phyloP scores from a whole-genome alignment of 495 filamentous ascomycete genomes.

The Cetradonia linearis region DNA sequence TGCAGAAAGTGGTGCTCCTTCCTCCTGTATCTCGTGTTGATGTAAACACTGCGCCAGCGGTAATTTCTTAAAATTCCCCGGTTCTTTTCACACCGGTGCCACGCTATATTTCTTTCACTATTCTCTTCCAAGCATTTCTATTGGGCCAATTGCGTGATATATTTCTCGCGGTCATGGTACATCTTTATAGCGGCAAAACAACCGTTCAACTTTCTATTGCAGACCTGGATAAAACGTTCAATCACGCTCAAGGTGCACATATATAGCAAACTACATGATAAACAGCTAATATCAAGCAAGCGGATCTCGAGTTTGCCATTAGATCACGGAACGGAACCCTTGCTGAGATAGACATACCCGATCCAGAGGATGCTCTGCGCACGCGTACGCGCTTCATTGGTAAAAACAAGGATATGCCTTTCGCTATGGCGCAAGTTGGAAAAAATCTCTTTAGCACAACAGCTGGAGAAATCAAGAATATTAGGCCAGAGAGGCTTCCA shows the following conservation, averaged over 20 bases:
- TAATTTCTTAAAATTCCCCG: background rate
- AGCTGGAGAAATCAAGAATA: background rate
- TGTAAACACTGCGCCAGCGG: background rate
- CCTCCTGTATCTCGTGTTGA: background rate
- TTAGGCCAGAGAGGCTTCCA: background rate
- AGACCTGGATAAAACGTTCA: constrained; percentile 19
- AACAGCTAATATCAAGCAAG: background rate
- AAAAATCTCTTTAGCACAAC: constrained; percentile 15
- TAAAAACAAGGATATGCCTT: constrained; percentile 23
- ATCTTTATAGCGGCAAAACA: constrained; percentile 16
- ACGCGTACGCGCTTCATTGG: constrained; percentile 26
- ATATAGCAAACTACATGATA: background rate
- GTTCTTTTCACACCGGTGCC: background rate
- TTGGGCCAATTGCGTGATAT: background rate
- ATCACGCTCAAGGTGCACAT: constrained; percentile 8
- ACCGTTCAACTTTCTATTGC: constrained; percentile 24
- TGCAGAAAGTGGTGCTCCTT: background rate
- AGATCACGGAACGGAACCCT: constrained; percentile 12
- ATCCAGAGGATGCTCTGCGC: constrained; percentile 9
- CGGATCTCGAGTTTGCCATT: background rate
- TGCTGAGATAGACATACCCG: constrained; percentile 6
- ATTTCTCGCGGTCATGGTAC: constrained; percentile 25
- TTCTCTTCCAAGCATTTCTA: background rate
- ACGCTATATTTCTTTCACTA: background rate
- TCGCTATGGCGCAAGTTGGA: constrained; percentile 29